A percentile compares a stretch with the other conserved stretches of the same genome.
phyloP scores from a whole-genome alignment of 805 yeast genomes.

The Zygoascus tannicola region DNA sequence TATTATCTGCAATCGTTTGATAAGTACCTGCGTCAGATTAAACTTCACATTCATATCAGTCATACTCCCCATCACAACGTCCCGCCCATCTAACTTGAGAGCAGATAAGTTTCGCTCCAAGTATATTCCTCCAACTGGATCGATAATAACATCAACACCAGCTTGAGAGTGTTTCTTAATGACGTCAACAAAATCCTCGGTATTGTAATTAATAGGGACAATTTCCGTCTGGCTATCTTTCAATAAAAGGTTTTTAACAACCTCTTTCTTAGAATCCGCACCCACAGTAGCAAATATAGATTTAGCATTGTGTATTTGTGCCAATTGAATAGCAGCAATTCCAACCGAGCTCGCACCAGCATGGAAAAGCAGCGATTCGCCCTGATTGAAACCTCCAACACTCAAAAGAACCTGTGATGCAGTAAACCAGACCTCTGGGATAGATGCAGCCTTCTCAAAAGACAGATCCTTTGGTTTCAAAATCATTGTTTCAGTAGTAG shows the following conservation, averaged over 20 bases:
- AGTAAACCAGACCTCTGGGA: slow-evolving; percentile 32
- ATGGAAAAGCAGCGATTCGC: slow-evolving; percentile 26
- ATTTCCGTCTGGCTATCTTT: slow-evolving; percentile 18
- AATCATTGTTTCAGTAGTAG: slow-evolving; percentile 20
- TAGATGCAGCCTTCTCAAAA: slow-evolving; percentile 24
- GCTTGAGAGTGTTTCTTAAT: slow-evolving; percentile 17
- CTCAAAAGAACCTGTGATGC: slow-evolving; percentile 28
- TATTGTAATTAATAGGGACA: slow-evolving; percentile 22
- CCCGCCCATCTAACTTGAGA: slow-evolving; percentile 22
- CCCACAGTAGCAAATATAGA: slow-evolving; percentile 29
- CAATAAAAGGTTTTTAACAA: slow-evolving; percentile 15
- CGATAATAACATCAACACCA: slow-evolving; percentile 25
- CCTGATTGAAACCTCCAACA: slow-evolving; percentile 24
- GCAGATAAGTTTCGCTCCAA: slow-evolving; percentile 19
- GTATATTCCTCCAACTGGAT: slow-evolving; percentile 24
- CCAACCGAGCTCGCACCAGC: slow-evolving; percentile 31
- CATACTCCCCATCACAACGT: slow-evolving; percentile 23
- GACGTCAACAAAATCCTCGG: slow-evolving; percentile 19
- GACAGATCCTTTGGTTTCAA: slow-evolving; percentile 20
- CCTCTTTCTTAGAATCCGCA: slow-evolving; percentile 20
- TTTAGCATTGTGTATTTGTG: slow-evolving; percentile 29
- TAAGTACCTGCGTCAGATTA: slow-evolving; percentile 17
- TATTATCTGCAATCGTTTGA: slow-evolving; percentile 21
- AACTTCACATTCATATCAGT: slow-evolving; percentile 18
- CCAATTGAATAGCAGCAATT: slow-evolving; percentile 30